These are phyloP conservation scores for Pythium phragmiticola DNA, from an alignment of 352 stramenopile species.

Conservation along the genomic window DNA sequence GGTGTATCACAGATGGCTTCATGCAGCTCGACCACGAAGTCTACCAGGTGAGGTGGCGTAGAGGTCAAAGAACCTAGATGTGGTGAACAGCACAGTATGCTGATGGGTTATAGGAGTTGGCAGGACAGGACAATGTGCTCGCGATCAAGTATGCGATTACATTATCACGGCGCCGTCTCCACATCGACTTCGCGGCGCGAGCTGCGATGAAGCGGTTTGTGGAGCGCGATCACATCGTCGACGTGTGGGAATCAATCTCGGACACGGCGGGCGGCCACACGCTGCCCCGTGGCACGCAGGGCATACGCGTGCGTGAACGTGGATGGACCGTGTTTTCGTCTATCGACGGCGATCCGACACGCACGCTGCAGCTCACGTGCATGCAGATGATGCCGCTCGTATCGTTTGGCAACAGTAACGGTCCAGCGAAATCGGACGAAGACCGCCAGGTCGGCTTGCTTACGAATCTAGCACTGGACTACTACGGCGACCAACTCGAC, in stretches of 20 bases:
- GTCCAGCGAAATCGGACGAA: background rate
- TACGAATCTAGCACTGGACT: slow-evolving; percentile 33
- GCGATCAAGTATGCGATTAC: slow-evolving; percentile 34
- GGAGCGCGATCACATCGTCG: slow-evolving; percentile 22
- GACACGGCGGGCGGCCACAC: slow-evolving; percentile 5
- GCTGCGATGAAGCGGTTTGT: slow-evolving; percentile 34
- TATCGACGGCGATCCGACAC: background rate
- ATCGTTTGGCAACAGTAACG: background rate
- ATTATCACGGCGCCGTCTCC: slow-evolving; percentile 25
- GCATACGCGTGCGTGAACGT: slow-evolving; percentile 16
- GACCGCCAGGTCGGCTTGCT: slow-evolving; percentile 30
- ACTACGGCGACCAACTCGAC: slow-evolving; percentile 36
- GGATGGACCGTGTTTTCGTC: slow-evolving; percentile 21
- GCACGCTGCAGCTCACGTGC: slow-evolving; percentile 27
- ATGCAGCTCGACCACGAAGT: slow-evolving; percentile 35
- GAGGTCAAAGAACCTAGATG: background rate
- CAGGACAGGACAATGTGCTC: slow-evolving; percentile 19
- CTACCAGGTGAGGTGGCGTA: slow-evolving; percentile 22
- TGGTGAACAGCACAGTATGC: background rate
- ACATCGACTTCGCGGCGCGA: slow-evolving; percentile 27
- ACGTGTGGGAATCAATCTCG: slow-evolving; percentile 33
- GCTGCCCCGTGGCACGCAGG: background rate
- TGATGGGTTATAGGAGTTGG: slow-evolving; percentile 13
- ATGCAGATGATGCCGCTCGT: slow-evolving; percentile 35
- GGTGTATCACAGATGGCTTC: slow-evolving; percentile 32